Evolutionary conservation across 208 protist genomes (phyloP), one percentile per base, ranked within the genome.

Genomic region (Strigomonas culicis): DNA sequence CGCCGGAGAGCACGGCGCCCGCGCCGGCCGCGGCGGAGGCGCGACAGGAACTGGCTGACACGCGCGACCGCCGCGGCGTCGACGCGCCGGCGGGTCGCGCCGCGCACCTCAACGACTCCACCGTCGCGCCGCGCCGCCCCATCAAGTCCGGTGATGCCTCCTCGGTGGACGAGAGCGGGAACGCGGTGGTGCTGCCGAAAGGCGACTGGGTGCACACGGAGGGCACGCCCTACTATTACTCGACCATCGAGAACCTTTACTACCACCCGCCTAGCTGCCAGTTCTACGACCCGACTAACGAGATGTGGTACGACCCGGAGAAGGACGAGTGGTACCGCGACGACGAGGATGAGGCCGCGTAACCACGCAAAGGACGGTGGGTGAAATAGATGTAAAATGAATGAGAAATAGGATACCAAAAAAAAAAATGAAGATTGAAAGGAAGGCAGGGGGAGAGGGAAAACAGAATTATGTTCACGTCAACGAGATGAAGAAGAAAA

Each of bases 241-340:
- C 80, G 10, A 76, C 73, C 31, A 78, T 65, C 50, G 88, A 95
- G 64, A 95, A 95, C 61, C 68, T 95, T 15, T 95, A 92, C 77
- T 95, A 88, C 75, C 86, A 92, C 76, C 86, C 89, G 50, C 82
- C 89, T 84, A 92, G 86, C 68, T 85, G 82, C 59, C 89, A 95
- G 74, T 95, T 92, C 74, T 95, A 91, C 56, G 89, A 95, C 64
- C 89, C 89, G 0, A 91, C 83, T 19, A 92, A 90, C 70, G 79
- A 87, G 71, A 92, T 95, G 86, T 95, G 89, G 89, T 95, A 91
- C 57, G 89, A 92, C 66, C 84, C 89, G 7, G 83, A 89, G 68
- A 90, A 88, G 70, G 76, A 91, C 25, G 89, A 95, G 80, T 95
- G 89, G 89, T 92, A 92, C 69, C 75, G 64, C 63, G 89, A 95